phyloP scores from a whole-genome alignment of 2,329 filamentous ascomycete genomes.

The Lachnellula hyalina region DNA sequence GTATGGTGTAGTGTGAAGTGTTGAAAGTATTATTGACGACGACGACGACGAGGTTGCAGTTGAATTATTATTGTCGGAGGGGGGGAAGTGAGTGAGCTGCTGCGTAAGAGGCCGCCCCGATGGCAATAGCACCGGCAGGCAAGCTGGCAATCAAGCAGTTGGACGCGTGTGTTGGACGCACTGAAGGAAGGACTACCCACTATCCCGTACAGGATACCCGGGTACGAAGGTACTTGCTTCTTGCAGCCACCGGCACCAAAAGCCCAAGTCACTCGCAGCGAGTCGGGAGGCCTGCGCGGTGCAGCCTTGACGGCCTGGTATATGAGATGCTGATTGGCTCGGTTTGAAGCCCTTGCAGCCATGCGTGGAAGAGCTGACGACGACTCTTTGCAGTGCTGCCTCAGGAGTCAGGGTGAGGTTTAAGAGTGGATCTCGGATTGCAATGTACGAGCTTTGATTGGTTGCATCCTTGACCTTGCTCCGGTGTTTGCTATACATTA shows the following conservation, averaged over 20 bases:
- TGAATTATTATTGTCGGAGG: background rate
- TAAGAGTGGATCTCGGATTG: background rate
- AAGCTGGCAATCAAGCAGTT: too few relatives aligned
- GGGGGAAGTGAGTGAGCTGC: background rate
- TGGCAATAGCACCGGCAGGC: background rate
- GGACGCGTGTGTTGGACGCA: background rate
- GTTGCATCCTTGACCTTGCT: background rate
- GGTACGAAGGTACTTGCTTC: too few relatives aligned
- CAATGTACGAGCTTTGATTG: background rate
- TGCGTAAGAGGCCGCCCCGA: slow-evolving; percentile 1
- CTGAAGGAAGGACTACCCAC: background rate
- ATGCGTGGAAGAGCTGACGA: slow-evolving; percentile 8
- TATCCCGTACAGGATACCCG: too few relatives aligned
- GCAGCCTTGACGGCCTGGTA: background rate
- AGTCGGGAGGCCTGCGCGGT: background rate
- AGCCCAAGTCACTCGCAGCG: background rate
- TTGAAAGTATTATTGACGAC: background rate
- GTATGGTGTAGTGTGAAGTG: background rate
- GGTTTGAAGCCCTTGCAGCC: background rate
- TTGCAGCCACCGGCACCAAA: too few relatives aligned
- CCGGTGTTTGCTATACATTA: too few relatives aligned
- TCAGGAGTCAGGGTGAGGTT: background rate
- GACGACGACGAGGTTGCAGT: background rate
- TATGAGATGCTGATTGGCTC: background rate
- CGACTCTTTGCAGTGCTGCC: background rate